Evolutionary conservation across 768 basidiomycete genomes (phyloP), one percentile per base, ranked within the genome.

Genomic region (Rhodotorula taiwanensis): DNA sequence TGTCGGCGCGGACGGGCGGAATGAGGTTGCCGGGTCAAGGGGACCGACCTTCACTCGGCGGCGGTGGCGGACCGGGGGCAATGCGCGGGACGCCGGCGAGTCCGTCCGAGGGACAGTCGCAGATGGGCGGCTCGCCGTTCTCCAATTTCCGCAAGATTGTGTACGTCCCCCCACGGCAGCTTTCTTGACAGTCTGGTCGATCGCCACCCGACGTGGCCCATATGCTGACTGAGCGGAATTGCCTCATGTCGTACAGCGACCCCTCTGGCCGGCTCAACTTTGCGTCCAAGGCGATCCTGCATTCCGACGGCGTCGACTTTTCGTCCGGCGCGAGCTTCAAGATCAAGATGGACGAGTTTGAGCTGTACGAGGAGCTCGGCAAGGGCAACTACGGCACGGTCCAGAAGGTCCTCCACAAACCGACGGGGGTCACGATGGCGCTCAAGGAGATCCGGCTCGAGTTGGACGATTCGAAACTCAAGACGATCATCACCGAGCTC

Each of bases 381-480:
- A 86, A 85, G 72, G 95, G 95, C 39, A 95, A 95, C 76, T 98
- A 98, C 72, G 95, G 95, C 47, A 94, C 92, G 4, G 95, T 99
- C 7, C 92, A 93, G 80, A 89, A 88, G 75, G 94, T 97, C 2
- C 79, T 90, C 41, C 94, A 98, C 74, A 88, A 83, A 64, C 93
- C 93, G 7, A 97, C 90, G 14, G 93, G 92, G 57, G 90, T 97
- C 49, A 82, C 83, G 62, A 97, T 99, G 93, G 94, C 94, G 18
- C 94, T 98, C 91, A 99, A 99, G 86, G 94, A 99, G 86, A 99
- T 98, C 69, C 88, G 90, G 28, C 81, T 99, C 21, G 92, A 98
- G 75, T 82, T 99, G 20, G 95, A 98, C 72, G 84, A 92, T 58
- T 84, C 88, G 52, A 90, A 92, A 72, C 82, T 98, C 44, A 90